A percentile compares a stretch with the other conserved stretches of the same genome.
Conservation (phyloP, 495 filamentous ascomycete species). For the Aspergillus funiculosus region DNA sequence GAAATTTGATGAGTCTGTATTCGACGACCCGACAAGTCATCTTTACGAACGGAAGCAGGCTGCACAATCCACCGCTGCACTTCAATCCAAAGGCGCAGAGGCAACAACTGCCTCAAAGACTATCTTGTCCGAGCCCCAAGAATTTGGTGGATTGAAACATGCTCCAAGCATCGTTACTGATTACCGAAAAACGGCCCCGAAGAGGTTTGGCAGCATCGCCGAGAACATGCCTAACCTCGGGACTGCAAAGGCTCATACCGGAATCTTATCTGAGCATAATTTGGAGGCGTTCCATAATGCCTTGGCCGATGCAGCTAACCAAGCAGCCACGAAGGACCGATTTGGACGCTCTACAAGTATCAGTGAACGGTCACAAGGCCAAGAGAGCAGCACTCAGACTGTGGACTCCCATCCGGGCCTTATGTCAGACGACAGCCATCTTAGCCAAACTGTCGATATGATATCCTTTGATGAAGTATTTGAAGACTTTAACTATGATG, state of each 20-base stretch:
- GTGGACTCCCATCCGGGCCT: slow-evolving; percentile 47
- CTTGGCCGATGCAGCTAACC: slow-evolving; percentile 69
- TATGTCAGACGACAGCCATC: slow-evolving; percentile 41
- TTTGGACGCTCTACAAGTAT: slow-evolving; percentile 53
- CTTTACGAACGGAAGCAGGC: slow-evolving; percentile 40
- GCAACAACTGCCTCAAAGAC: slow-evolving; percentile 12
- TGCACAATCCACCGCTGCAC: slow-evolving; percentile 11
- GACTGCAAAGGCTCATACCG: slow-evolving; percentile 30
- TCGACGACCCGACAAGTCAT: slow-evolving; percentile 58
- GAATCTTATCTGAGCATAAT: slow-evolving; percentile 51
- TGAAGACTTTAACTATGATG: slow-evolving; percentile 49
- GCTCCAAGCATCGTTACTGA: slow-evolving; percentile 41
- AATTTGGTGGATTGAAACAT: slow-evolving; percentile 27
- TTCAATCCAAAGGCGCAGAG: slow-evolving; percentile 12
- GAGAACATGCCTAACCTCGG: slow-evolving; percentile 29
- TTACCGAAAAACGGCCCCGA: slow-evolving; percentile 19
- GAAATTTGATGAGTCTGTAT: slow-evolving; percentile 72
- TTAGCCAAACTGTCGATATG: slow-evolving; percentile 38
- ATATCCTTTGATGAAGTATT: slow-evolving; percentile 42
- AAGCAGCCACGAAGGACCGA: slow-evolving; percentile 63
- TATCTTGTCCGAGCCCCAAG: slow-evolving; percentile 15
- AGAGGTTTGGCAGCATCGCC: slow-evolving; percentile 27
- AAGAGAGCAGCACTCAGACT: slow-evolving; percentile 34
- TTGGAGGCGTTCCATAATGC: slow-evolving; percentile 72
- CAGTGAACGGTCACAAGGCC: slow-evolving; percentile 33